These are phyloP conservation scores for Kodamaea arcana DNA, from an alignment of 1,139 yeast genomes.

Conservation along the genomic window DNA sequence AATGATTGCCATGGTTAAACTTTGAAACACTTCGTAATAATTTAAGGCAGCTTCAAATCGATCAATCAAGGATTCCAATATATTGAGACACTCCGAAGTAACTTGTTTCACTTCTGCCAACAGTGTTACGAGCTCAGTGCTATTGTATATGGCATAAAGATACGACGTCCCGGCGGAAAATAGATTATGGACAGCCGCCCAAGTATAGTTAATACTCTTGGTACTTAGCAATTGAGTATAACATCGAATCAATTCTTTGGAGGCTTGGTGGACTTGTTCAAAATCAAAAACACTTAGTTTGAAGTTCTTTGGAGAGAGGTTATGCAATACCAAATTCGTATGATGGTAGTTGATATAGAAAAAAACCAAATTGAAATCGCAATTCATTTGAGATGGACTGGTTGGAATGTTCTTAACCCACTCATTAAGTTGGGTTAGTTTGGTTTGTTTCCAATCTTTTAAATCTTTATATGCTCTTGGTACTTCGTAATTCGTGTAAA, in stretches of 20 bases:
- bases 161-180: conserved; percentile 89
- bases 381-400: conserved; percentile 58
- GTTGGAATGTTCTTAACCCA: conserved; percentile 65
- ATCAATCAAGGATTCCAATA: conserved; percentile 58
- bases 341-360: conserved; percentile 76
- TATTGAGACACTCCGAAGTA: conserved; percentile 55
- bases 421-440: conserved; percentile 45
- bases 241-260: conserved; percentile 61
- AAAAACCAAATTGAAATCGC: conserved; percentile 67
- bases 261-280: conserved; percentile 55
- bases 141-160: conserved; percentile 69
- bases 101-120: conserved; percentile 51
- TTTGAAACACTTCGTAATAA: conserved; percentile 69
- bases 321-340: conserved; percentile 67
- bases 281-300: conserved; percentile 53
- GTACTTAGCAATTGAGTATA: conserved; percentile 55
- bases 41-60: conserved; percentile 75
- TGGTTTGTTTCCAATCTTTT: conserved; percentile 55
- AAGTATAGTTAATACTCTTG: conserved; percentile 72
- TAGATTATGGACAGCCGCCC: conserved; percentile 89
- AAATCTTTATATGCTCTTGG: conserved; percentile 60
- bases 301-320: conserved; percentile 68
- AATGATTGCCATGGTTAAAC: conserved; percentile 67
- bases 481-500: conserved; percentile 66
- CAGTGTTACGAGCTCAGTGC: conserved; percentile 48